These are phyloP conservation scores for Trichosporon sp. DNA, from an alignment of 1,284 basidiomycete species.

Conservation along the genomic window DNA sequence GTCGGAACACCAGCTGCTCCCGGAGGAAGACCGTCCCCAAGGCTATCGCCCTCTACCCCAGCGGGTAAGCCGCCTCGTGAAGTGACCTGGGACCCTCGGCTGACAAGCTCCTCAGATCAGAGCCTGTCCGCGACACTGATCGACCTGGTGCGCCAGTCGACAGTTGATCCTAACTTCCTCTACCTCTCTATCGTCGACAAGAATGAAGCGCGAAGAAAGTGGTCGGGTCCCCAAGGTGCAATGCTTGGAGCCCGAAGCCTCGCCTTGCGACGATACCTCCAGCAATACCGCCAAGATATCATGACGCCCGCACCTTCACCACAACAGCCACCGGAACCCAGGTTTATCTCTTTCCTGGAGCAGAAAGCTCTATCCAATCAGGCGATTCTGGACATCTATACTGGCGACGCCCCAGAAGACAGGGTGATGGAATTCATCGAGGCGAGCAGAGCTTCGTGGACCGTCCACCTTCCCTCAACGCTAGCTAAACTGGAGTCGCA, in stretches of 20 bases:
- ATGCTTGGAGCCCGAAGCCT: slow-evolving; percentile 55
- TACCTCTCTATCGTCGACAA: slow-evolving; percentile 41
- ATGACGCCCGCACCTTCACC: neutral
- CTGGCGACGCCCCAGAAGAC: slow-evolving; percentile 33
- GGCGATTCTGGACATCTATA: slow-evolving; percentile 45
- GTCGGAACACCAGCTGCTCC: slow-evolving; percentile 51
- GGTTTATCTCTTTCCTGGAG: slow-evolving; percentile 45
- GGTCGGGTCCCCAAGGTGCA: slow-evolving; percentile 39
- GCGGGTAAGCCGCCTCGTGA: slow-evolving; percentile 54
- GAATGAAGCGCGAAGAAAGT: slow-evolving; percentile 44
- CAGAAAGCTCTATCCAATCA: slow-evolving; percentile 48
- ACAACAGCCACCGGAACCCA: neutral
- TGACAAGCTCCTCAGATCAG: neutral
- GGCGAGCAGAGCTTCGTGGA: slow-evolving; percentile 52
- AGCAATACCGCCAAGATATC: slow-evolving; percentile 27
- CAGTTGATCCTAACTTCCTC: slow-evolving; percentile 54
- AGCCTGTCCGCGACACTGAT: slow-evolving; percentile 52
- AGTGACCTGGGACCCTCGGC: neutral
- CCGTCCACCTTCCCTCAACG: slow-evolving; percentile 51
- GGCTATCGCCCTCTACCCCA: slow-evolving; percentile 73
- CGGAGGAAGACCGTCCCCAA: slow-evolving; percentile 62
- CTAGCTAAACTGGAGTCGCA: slow-evolving; percentile 56
- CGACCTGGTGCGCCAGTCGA: slow-evolving; percentile 58
- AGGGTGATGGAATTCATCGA: slow-evolving; percentile 45
- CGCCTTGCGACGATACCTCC: slow-evolving; percentile 58